Evolutionary conservation across 176 grass and related monocot genomes (phyloP).

Genomic region (Oryza australiensis): DNA sequence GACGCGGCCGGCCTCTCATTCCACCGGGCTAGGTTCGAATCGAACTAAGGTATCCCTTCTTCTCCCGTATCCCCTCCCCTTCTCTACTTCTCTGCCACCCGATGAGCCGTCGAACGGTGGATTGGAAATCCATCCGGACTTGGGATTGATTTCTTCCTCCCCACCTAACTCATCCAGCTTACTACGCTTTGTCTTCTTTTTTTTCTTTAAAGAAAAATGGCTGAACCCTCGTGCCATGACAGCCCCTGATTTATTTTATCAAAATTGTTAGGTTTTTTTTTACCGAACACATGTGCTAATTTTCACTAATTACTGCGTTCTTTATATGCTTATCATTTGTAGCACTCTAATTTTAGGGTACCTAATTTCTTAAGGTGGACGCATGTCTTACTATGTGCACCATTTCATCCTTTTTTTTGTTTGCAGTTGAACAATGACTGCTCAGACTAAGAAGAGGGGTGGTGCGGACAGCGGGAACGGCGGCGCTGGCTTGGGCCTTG

Average conservation of each 20-base stretch:
- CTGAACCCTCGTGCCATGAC: neutral
- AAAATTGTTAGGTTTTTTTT: neutral
- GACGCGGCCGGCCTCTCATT: neutral
- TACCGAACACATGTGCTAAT: neutral
- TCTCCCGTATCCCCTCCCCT: neutral
- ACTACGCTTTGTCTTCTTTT: no score
- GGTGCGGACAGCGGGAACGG: constrained; percentile 62
- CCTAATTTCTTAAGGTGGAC: neutral
- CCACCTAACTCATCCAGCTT: no score
- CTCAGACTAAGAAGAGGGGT: constrained; percentile 62
- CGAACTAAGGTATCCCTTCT: neutral
- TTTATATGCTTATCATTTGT: neutral
- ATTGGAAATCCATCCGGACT: neutral
- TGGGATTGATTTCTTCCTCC: no score
- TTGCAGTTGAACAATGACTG: constrained; percentile 58
- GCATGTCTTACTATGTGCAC: neutral
- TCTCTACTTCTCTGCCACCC: no score
- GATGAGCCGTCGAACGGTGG: neutral
- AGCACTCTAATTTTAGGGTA: neutral
- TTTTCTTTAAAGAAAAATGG: neutral
- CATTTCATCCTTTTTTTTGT: constrained; percentile 2
- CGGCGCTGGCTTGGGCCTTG: constrained; percentile 41
- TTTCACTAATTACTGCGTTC: neutral
- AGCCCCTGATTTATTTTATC: neutral
- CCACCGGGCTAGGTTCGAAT: neutral